Evolutionary conservation across 352 stramenopile species (phyloP).

Genomic region (Phytopythium kandeliae): DNA sequence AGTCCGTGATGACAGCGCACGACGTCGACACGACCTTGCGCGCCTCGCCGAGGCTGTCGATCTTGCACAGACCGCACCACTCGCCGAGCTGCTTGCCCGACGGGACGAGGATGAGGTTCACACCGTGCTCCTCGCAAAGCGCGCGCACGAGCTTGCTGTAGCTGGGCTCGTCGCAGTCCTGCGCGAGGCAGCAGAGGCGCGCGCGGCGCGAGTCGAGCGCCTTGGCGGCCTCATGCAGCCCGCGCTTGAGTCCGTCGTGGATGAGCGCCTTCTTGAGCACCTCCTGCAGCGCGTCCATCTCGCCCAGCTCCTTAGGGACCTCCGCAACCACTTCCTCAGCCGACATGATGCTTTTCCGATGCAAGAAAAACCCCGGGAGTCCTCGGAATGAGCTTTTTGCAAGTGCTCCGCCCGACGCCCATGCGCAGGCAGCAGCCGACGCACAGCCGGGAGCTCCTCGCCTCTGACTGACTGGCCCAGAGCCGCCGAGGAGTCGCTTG

Average conservation of each 20-base stretch:
- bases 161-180: constrained; percentile 99
- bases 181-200: constrained; percentile 97
- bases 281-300: constrained; percentile 97
- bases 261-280: constrained; percentile 99
- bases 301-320: constrained; percentile 91
- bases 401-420: background rate
- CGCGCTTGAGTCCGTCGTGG: constrained; percentile 98
- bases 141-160: constrained; percentile 99
- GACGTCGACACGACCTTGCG: constrained; percentile 99
- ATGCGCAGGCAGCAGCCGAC: background rate
- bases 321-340: constrained; percentile 91
- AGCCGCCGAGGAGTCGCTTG: constrained; percentile 13
- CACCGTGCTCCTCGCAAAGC: constrained; percentile 90
- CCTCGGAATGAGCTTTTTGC: constrained; percentile 47
- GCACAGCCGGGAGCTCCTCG: background rate
- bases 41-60: constrained; percentile 95
- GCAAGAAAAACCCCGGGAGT: constrained; percentile 27
- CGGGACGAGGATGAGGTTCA: constrained; percentile 92
- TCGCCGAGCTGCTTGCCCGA: constrained; percentile 97
- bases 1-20: constrained; percentile 99
- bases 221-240: constrained; percentile 99
- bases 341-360: constrained; percentile 69
- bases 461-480: constrained; percentile 43
- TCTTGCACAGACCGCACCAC: constrained; percentile 99
- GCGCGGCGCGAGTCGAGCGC: constrained; percentile 97